Evolutionary conservation across 176 grass and related monocot species (phyloP).

Genomic region (Avena eriantha): DNA sequence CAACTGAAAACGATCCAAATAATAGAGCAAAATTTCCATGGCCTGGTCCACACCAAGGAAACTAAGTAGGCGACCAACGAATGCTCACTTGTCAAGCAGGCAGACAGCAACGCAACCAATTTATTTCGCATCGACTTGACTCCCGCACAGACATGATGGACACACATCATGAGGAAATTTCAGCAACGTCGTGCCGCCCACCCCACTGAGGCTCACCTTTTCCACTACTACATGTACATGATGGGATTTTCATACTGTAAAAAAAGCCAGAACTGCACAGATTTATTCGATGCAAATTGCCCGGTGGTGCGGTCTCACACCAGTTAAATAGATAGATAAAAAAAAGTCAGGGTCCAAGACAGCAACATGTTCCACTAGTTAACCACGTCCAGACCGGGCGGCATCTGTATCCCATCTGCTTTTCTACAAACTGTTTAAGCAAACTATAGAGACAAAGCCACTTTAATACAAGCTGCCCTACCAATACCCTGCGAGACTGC

Average conservation of each 20-base stretch:
- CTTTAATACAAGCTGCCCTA: slow-evolving; percentile 36
- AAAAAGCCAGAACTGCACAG: background rate
- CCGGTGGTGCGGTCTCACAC: background rate
- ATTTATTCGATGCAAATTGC: slow-evolving; percentile 27
- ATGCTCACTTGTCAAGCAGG: background rate
- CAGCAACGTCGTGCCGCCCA: background rate
- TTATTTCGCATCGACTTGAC: background rate
- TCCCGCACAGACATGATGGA: background rate
- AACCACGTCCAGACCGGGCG: background rate
- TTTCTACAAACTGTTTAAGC: background rate
- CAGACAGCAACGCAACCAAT: background rate
- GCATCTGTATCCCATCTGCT: background rate
- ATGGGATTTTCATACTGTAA: background rate
- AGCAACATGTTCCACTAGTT: slow-evolving; percentile 17
- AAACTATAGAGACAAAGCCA: slow-evolving; percentile 29
- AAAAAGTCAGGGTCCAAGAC: slow-evolving; percentile 27
- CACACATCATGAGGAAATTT: background rate
- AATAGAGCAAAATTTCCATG: background rate
- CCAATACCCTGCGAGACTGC: slow-evolving; percentile 34
- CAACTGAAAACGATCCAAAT: background rate
- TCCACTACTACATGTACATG: background rate
- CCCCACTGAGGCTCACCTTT: background rate
- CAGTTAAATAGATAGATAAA: background rate
- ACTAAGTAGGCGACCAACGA: background rate
- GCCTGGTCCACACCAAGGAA: background rate